Evolutionary conservation across 2,329 filamentous ascomycete genomes (phyloP), one percentile per base, ranked within the genome.

Genomic region (Colletotrichum tofieldiae): DNA sequence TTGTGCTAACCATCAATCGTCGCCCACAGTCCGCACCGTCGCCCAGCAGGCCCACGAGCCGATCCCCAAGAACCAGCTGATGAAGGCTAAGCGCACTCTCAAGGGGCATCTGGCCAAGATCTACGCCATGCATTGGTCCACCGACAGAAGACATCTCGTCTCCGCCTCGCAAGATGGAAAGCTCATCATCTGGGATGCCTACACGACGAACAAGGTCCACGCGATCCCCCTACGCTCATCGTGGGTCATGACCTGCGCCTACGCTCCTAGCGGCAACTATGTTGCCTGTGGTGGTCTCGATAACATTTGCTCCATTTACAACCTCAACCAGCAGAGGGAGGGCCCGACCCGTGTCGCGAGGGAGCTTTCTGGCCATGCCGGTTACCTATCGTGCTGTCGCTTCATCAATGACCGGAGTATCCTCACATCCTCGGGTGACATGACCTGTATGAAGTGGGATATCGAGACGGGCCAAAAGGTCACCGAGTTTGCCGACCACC

Each of bases 391-490:
- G 29, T 99, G 96, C 93, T 98, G 96, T 83, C 93, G 96, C 75
- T 99, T 99, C 84, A 97, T 98, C 87, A 98, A 98, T 83, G 96
- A 99, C 86, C 93, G 96, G 80, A 95, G 94, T 81, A 98, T 99
- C 79, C 91, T 99, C 75, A 99, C 96, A 73, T 98, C 96, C 0
- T 99, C 96, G 3, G 96, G 96, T 75, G 96, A 99, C 82, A 99
- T 99, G 96, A 99, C 96, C 64, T 99, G 96, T 84, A 98, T 98
- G 93, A 94, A 98, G 81, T 99, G 96, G 96, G 96, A 99, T 86
- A 96, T 99, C 75, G 96, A 99, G 85, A 97, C 96, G 0, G 96
- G 96, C 69, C 94, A 95, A 76, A 98, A 98, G 86, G 93, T 98
- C 52, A 97, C 95, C 80, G 96, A 99, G 83, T 99, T 98, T 77